phyloP scores from a whole-genome alignment of 23 red algal species.

The Chondrus crispus region DNA sequence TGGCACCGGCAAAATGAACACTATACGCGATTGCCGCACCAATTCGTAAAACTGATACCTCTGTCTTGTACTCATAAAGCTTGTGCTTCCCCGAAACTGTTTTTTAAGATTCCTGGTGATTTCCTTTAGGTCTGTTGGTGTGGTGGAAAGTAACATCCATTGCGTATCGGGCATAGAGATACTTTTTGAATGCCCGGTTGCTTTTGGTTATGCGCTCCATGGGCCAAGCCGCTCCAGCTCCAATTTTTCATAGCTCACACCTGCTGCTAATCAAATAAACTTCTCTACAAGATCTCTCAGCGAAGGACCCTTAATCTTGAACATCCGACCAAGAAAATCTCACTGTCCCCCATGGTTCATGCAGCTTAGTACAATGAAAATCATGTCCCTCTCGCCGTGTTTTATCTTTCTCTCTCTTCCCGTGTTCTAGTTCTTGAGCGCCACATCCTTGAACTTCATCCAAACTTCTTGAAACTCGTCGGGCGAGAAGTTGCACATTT shows the following conservation, averaged over 20 bases:
- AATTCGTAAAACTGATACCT: background rate
- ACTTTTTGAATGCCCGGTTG: background rate
- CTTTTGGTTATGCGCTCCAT: background rate
- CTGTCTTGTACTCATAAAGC: background rate
- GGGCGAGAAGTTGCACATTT: background rate
- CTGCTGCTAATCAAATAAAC: background rate
- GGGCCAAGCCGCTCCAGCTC: background rate
- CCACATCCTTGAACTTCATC: background rate
- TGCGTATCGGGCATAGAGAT: background rate
- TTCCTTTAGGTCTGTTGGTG: background rate
- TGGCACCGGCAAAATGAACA: background rate
- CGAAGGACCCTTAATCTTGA: background rate
- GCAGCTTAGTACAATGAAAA: background rate
- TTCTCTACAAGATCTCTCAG: background rate
- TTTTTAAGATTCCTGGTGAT: background rate
- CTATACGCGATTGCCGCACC: no score
- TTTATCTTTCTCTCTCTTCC: background rate
- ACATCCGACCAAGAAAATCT: background rate
- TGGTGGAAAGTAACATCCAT: constrained; percentile 14
- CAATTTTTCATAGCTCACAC: background rate
- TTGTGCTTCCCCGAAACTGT: background rate
- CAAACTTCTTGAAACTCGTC: background rate
- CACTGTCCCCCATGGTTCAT: background rate
- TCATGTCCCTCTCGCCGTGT: background rate
- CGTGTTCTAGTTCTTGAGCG: background rate